Evolutionary conservation across 2,329 filamentous ascomycete species (phyloP), one percentile per base, ranked within the genome.

Genomic region (Aspergillus calidoustus): DNA sequence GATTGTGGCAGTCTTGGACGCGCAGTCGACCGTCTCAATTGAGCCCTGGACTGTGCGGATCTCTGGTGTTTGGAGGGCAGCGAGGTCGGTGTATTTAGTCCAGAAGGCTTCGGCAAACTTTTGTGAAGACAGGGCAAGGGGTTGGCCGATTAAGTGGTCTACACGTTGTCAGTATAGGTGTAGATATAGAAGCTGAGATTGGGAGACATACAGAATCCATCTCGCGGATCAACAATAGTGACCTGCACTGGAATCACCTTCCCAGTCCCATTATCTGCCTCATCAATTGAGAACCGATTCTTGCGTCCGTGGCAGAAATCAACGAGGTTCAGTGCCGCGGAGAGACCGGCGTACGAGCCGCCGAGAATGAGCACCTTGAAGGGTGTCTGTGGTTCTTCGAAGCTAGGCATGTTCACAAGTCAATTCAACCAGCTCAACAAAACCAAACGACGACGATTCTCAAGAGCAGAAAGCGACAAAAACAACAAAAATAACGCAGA

Each of bases 141-240:
- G 91, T 0, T 89, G 87, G 54, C 91, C 90, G 69, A 94, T 92
- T 28, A 91, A 76, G 74, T 94, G 91, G 75, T 87, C 90, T 92
- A 34, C 30, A 4, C 19, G 23, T 64, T 43, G 54, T 59, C 7
- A 31, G 19, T 31, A 28, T 28, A 15, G 0, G 28, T 5, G 8
- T 4, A 22, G 22, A n/a, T 34, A 17, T 28, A 28, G 25, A 28
- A 4, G 6, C n/a, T n/a, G 13, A 34, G 48, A 34, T 31, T 34
- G 17, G 19, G 3, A 17, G 7, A 15, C 7, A 22, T 80, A 93
- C 90, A 93, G 74, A 87, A 93, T n/a, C 91, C 91, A 80, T 93
- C 91, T n/a, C 89, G 82, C 75, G 93, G 89, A 69, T 93, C 90
- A 25, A 91, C 87, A 23, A 93, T 83, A 23, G 89, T 92, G 54